Evolutionary conservation across 805 yeast species (phyloP).

Genomic region (Starmerella apicola): DNA sequence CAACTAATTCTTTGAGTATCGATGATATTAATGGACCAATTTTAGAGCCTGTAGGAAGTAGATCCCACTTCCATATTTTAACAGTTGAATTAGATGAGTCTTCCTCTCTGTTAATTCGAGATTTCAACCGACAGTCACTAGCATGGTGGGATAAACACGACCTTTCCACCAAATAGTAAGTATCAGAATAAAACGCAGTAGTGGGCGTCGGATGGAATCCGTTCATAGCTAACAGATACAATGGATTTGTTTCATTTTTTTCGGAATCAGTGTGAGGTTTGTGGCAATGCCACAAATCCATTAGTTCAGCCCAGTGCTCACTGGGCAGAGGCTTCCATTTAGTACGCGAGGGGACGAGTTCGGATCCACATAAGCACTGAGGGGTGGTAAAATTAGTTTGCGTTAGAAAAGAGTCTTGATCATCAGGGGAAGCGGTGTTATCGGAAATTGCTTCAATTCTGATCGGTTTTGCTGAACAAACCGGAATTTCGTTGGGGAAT

Average conservation of each 20-base stretch:
- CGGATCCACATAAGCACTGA: conserved; percentile 1
- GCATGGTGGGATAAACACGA: conserved; percentile 2
- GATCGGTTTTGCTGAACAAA: too few relatives aligned
- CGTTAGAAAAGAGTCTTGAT: neutral
- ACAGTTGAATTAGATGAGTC: conserved; percentile 1
- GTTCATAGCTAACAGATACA: conserved; percentile 20
- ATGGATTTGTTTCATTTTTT: conserved; percentile 10
- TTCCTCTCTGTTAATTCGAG: too few relatives aligned
- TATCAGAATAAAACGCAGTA: conserved; percentile 42
- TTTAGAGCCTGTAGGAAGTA: conserved; percentile 20
- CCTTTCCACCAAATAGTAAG: conserved; percentile 38
- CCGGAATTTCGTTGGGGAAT: too few relatives aligned
- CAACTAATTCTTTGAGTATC: conserved; percentile 22
- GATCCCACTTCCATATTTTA: conserved; percentile 49
- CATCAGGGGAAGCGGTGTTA: neutral
- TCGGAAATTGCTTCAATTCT: neutral
- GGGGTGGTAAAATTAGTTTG: neutral
- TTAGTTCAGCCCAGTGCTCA: conserved; percentile 84
- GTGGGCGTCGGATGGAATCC: conserved; percentile 31
- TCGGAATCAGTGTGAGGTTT: conserved; percentile 25
- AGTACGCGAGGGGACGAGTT: conserved; percentile 1
- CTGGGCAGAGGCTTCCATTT: conserved; percentile 60
- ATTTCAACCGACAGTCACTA: neutral
- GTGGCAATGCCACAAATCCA: conserved; percentile 98
- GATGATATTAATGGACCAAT: conserved; percentile 7